Evolutionary conservation across 805 yeast species (phyloP), one percentile per base, ranked within the genome.

Genomic region (Metschnikowia drakensbergensis): DNA sequence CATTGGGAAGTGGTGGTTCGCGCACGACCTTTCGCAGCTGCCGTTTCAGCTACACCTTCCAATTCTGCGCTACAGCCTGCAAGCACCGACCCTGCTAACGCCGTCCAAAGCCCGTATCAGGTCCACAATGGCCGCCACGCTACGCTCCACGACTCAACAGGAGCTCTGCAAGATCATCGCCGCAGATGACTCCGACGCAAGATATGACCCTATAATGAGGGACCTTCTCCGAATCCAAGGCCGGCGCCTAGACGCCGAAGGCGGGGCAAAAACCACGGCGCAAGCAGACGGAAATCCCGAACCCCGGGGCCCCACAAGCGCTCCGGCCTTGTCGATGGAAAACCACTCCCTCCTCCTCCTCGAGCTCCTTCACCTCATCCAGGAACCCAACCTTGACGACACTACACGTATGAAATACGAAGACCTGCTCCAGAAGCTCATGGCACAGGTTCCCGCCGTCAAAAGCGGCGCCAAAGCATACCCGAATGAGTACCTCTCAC

Each of bases 401-500:
- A 56, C 57, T 17, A 35, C 63, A 3, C 52, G 71, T 27, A 61
- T 64, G 27, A 57, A 63, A 11, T 57, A 66, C 8, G 75, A 70
- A 51, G 46, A 53, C 9, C 42, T 53, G 10, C 54, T 71, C 13
- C 57, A 58, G 48, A 63, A 61, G 17, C 39, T 64, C 42, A 65
- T 66, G 1, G 54, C 65, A 8, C 53, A 52, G 34, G 58, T 65
- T 11, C 72, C 74, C 3, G 47, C 30, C 9, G 42, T 48, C 23
- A 46, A 45, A 10, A 37, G 30, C 10, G 49, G 53, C 29, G 36
- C 36, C 4, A 52, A 47, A 25, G 37, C 36, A 8, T 72, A 66
- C 50, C 77, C 77, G 2, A 62, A 67, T 41, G 66, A 65, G 44
- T 60, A 65, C 23, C 58, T 72, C 32, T 69, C 75, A 4, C 61